Percentiles rank a stretch among this genome's conserved stretches.
Conservation (phyloP, 306 rosid species). For the Herpetospermum pedunculosum region DNA sequence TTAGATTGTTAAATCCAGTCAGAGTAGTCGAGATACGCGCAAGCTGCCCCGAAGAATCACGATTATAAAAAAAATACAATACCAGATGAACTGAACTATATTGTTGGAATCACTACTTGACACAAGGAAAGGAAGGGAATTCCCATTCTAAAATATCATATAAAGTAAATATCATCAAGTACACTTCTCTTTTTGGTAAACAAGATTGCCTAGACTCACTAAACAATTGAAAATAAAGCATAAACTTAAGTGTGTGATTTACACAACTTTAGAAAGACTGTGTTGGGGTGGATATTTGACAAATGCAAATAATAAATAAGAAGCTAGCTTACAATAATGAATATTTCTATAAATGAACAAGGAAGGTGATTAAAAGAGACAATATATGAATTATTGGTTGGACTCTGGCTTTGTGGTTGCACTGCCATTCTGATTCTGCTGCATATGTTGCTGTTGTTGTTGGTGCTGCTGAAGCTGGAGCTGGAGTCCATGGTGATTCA, state of each 20-base stretch:
- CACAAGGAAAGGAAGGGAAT: not conserved
- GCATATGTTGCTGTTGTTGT: constrained; percentile 41
- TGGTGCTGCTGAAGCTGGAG: constrained; percentile 33
- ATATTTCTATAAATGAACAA: not conserved
- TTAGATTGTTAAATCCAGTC: not conserved
- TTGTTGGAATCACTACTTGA: not conserved
- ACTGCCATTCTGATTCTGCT: constrained; percentile 52
- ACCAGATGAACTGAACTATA: not conserved
- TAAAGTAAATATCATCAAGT: constrained; percentile 3
- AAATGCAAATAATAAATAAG: constrained; percentile 15
- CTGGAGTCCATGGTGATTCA: constrained; percentile 47
- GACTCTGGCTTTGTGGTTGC: constrained; percentile 44
- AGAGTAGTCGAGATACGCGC: too few species aligned
- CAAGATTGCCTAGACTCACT: constrained; percentile 37
- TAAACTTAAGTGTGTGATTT: constrained; percentile 19
- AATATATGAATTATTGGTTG: constrained; percentile 34
- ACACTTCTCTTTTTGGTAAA: not conserved
- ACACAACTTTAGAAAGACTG: constrained; percentile 17
- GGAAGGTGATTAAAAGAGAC: not conserved
- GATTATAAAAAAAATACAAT: too few species aligned
- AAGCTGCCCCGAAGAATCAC: too few species aligned
- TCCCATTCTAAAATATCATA: constrained; percentile 2
- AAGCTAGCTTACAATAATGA: constrained; percentile 15
- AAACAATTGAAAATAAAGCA: constrained; percentile 1
- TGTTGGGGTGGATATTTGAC: constrained; percentile 21